Evolutionary conservation across 805 yeast species (phyloP).

Genomic region (Komagataella mondaviorum): DNA sequence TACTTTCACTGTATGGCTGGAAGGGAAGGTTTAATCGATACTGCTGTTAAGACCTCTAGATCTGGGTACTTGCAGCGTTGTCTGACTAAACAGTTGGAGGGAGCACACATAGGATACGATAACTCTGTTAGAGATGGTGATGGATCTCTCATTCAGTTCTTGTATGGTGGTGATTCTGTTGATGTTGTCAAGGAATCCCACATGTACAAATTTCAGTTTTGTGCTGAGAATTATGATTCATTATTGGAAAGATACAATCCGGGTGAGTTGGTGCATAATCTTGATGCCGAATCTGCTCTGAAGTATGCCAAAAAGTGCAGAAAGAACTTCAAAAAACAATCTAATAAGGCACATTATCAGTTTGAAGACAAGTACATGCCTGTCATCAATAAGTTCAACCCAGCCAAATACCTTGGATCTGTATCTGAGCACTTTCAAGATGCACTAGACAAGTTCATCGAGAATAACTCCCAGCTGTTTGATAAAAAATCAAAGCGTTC

Average conservation of each 20-base stretch:
- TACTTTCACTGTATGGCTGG: constrained; percentile 99
- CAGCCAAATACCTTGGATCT: constrained; percentile 83
- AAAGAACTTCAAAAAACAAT: constrained; percentile 58
- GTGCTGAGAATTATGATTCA: constrained; percentile 82
- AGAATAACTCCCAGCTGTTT: constrained; percentile 39
- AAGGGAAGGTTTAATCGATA: constrained; percentile 98
- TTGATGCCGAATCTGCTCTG: constrained; percentile 77
- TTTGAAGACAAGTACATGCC: constrained; percentile 72
- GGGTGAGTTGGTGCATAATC: constrained; percentile 48
- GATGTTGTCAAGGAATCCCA: constrained; percentile 93
- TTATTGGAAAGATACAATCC: constrained; percentile 81
- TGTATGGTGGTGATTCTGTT: constrained; percentile 95
- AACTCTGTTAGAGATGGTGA: constrained; percentile 93
- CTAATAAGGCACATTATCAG: constrained; percentile 45
- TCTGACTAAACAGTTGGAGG: constrained; percentile 94
- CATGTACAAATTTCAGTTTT: constrained; percentile 86
- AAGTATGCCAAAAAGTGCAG: constrained; percentile 70
- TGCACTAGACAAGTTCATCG: constrained; percentile 60
- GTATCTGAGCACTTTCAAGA: constrained; percentile 84
- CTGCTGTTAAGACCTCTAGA: constrained; percentile 97
- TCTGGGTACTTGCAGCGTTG: constrained; percentile 98
- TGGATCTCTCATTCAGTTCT: constrained; percentile 85
- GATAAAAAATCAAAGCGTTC: constrained; percentile 30
- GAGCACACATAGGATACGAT: constrained; percentile 89
- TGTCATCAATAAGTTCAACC: constrained; percentile 71